These are phyloP conservation scores for Aleurites moluccanus DNA, from an alignment of 441 rosid species.

Conservation along the genomic window DNA sequence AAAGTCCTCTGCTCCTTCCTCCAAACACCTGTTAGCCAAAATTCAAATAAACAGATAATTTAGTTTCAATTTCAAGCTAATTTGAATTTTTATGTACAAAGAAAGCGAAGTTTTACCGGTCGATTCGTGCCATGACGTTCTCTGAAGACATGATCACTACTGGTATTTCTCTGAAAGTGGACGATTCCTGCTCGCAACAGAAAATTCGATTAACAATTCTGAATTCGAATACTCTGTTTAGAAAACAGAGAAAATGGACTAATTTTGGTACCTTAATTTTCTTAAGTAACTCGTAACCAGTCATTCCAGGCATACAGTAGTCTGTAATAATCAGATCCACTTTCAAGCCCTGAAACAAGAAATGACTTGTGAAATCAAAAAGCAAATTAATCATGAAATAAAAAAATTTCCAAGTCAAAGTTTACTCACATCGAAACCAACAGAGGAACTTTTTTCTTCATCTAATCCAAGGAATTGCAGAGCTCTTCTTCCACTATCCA, in stretches of 20 bases:
- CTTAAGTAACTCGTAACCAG: conserved; percentile 89
- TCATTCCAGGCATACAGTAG: conserved; percentile 98
- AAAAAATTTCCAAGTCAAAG: neutral
- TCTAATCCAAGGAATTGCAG: conserved; percentile 73
- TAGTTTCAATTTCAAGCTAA: neutral
- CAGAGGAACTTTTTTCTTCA: conserved; percentile 43
- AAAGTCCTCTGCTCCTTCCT: conserved; percentile 98
- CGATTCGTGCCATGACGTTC: conserved; percentile 71
- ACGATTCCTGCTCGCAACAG: conserved; percentile 55
- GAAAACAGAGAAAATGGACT: neutral
- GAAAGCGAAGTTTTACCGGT: conserved; percentile 46
- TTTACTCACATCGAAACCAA: conserved; percentile 47
- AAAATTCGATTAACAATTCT: neutral
- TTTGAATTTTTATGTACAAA: neutral
- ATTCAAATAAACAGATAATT: neutral
- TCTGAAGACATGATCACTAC: conserved; percentile 96
- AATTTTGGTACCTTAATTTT: conserved; percentile 60
- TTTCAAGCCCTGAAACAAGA: conserved; percentile 53
- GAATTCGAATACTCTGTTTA: no score
- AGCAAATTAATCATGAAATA: neutral
- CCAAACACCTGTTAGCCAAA: conserved; percentile 58
- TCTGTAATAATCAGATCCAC: conserved; percentile 92
- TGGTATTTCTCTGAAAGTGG: conserved; percentile 71
- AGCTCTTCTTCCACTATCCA: conserved; percentile 86
- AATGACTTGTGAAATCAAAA: neutral